Base-by-base conservation (phyloP, 805 yeast species). In the Henningerozyma blattae region DNA sequence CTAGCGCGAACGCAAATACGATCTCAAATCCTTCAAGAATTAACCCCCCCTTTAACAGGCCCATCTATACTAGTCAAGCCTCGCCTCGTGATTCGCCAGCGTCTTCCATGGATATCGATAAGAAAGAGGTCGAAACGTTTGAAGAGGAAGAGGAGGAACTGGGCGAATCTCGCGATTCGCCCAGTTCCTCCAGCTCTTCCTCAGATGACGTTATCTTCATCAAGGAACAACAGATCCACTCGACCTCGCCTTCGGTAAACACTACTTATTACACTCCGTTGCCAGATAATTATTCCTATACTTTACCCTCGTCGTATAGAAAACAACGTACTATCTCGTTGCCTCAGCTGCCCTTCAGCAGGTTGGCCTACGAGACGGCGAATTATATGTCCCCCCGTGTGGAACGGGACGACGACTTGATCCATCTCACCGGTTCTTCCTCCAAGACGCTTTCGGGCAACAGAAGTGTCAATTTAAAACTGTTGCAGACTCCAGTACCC, bases 291-390 rank as follows among this genome's bases (percentile, higher is more conserved):
- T 22, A 31, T 22, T 7, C 16, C 15, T 15, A 19, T 8, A 28
- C 18, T 8, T 5, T 15, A 8, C 8, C 7, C 15, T n/a, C 13
- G 24, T 16, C 28, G 12, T 19, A n/a, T n/a, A n/a, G n/a, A n/a
- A 68, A 67, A 40, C 64, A 64, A 41, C 55, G 75, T 46, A 69
- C 75, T 0, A 65, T 68, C 28, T 70, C 76, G 0, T 43, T 71
- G 31, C 77, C 77, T 4, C 77, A 72, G 43, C 44, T 72, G 16
- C 67, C 75, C 0, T 60, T 69, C 35, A 61, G 74, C 3, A 65
- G 59, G 38, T 51, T 71, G 14, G 39, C 54, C 2, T 70, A 71
- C 44, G 45, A 46, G 25, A 27, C 18, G 15, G 25, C 15, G 15
- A 12, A 14, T 28, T 12, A 17, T 17, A 28, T 27, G 20, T 33